Conservation (phyloP, 2,329 filamentous ascomycete species). For the Xylaria arbuscula region DNA sequence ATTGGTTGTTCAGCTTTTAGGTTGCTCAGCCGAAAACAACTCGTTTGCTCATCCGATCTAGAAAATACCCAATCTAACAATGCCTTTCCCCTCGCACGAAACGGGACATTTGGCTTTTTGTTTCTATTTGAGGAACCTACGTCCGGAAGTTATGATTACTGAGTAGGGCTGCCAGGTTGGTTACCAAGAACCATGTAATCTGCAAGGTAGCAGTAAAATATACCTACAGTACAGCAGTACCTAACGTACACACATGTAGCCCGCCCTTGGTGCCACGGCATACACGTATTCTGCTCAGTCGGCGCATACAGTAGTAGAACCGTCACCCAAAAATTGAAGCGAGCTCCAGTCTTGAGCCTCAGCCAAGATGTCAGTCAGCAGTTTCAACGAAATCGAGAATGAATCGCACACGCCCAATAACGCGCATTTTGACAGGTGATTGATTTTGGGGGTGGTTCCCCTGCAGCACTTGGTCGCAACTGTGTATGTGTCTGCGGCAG, state of each 20-base stretch:
- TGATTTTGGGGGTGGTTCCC: slow-evolving; percentile 1
- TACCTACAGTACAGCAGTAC: not conserved
- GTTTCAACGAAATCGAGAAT: not conserved
- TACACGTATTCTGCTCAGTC: not conserved
- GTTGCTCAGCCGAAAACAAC: slow-evolving; percentile 22
- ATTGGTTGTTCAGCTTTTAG: slow-evolving; percentile 29
- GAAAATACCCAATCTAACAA: slow-evolving; percentile 15
- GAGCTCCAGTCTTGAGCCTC: slow-evolving; percentile 13
- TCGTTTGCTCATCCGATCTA: slow-evolving; percentile 24
- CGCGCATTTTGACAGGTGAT: slow-evolving; percentile 10
- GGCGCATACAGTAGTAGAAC: not conserved
- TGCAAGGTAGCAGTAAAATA: not conserved
- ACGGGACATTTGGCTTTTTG: not conserved
- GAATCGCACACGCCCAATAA: not conserved
- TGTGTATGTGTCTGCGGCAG: slow-evolving; percentile 22
- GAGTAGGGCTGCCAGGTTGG: not conserved
- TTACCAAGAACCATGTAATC: not conserved
- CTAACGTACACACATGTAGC: not conserved
- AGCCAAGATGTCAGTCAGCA: not conserved
- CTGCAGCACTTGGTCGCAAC: slow-evolving; percentile 7
- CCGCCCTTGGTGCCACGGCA: slow-evolving; percentile 3
- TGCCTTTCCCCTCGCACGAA: not conserved
- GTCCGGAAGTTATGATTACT: not conserved
- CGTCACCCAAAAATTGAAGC: not conserved
- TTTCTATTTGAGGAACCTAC: slow-evolving; percentile 1